Percentiles rank a stretch among this genome's conserved stretches.
phyloP scores from a whole-genome alignment of 73 alveolate genomes.

The Paramecium biaurelia region DNA sequence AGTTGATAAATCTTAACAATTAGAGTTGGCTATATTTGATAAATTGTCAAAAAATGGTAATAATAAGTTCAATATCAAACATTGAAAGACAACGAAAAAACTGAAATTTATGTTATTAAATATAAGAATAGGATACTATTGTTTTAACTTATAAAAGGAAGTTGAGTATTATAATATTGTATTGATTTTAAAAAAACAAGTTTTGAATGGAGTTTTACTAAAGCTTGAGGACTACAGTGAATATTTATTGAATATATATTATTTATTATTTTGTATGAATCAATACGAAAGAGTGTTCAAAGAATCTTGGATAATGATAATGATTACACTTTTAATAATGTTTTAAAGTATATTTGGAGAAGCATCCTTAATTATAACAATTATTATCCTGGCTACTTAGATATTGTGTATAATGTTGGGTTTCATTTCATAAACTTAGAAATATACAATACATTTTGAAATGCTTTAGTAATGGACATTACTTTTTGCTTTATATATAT shows the following conservation, averaged over 20 bases:
- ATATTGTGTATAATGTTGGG: not conserved
- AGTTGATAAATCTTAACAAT: not conserved
- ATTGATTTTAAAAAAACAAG: not conserved
- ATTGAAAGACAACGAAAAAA: not conserved
- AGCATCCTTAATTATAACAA: not conserved
- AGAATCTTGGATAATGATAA: not conserved
- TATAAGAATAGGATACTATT: not conserved
- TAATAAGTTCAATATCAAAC: not conserved
- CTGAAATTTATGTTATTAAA: not conserved
- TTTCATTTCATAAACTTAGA: not conserved
- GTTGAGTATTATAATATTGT: not conserved
- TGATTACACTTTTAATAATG: not conserved
- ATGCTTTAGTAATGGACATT: not conserved
- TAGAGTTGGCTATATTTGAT: not conserved
- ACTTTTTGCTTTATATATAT: not conserved
- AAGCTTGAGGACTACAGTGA: not conserved
- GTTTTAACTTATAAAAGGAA: not conserved
- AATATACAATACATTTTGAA: not conserved
- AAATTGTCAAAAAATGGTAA: not conserved
- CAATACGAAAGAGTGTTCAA: not conserved
- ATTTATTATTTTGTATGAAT: not conserved
- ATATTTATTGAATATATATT: not conserved
- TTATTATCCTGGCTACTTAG: not conserved
- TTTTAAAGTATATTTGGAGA: conserved; percentile 8
- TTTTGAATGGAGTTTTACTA: not conserved